A percentile compares a stretch with the other conserved stretches of the same genome.
Evolutionary conservation across 2,329 filamentous ascomycete genomes (phyloP).

Genomic region (Alternaria atra): DNA sequence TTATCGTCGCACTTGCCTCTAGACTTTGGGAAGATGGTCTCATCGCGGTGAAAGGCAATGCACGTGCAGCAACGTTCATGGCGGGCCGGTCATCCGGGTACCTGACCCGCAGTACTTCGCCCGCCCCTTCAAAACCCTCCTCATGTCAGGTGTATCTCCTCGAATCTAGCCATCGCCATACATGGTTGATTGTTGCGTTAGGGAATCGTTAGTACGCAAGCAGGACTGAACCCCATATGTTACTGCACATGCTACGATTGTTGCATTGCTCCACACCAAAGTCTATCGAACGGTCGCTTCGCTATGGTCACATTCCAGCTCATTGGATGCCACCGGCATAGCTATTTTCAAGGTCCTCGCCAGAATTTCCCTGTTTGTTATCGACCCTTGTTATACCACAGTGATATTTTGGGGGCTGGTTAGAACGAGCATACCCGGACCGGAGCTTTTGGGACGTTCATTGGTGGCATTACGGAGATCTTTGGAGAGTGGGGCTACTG

Average conservation of each 20-base stretch:
- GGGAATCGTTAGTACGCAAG: neutral
- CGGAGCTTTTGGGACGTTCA: conserved; percentile 1
- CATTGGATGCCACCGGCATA: neutral
- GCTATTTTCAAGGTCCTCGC: neutral
- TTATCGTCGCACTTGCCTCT: neutral
- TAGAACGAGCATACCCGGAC: conserved; percentile 2
- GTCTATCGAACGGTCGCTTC: neutral
- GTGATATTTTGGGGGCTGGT: conserved; percentile 2
- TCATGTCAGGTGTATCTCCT: neutral
- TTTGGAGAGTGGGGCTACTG: conserved; percentile 4
- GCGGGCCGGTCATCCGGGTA: neutral
- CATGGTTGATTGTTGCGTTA: neutral
- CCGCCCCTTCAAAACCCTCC: neutral
- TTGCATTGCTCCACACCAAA: neutral
- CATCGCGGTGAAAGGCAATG: neutral
- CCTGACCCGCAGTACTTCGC: neutral
- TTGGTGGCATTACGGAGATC: conserved; percentile 17
- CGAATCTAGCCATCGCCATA: neutral
- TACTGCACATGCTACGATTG: neutral
- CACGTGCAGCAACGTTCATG: neutral
- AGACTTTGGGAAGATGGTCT: neutral
- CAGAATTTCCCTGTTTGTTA: neutral
- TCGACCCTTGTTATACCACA: neutral
- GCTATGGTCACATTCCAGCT: neutral
- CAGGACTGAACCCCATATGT: neutral